phyloP scores from a whole-genome alignment of 108 stramenopile genomes.

The Cyclostephanos invisitatus region DNA sequence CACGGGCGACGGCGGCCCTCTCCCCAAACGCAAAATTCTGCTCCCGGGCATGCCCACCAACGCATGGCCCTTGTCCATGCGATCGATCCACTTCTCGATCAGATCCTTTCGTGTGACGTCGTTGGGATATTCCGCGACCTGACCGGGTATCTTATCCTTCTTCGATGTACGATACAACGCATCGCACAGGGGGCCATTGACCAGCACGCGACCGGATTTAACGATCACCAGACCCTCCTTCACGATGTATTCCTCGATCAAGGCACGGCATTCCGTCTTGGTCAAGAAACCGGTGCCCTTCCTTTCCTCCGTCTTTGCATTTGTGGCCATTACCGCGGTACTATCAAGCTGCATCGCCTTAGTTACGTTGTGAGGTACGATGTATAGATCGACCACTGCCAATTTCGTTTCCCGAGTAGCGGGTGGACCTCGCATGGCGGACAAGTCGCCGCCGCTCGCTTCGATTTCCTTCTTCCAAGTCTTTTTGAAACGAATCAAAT shows the following conservation, averaged over 20 bases:
- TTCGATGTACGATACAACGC: conserved; percentile 59
- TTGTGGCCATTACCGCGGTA: conserved; percentile 69
- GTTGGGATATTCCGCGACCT: conserved; percentile 37
- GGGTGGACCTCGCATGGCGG: conserved; percentile 8
- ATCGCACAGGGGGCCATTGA: conserved; percentile 85
- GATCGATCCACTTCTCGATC: conserved; percentile 46
- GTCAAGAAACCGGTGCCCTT: conserved; percentile 79
- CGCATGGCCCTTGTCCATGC: conserved; percentile 68
- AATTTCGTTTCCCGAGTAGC: conserved; percentile 41
- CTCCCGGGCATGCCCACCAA: conserved; percentile 82
- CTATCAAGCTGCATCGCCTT: conserved; percentile 52
- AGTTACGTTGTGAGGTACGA: conserved; percentile 61
- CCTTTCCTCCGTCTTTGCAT: conserved; percentile 78
- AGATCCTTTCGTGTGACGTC: conserved; percentile 65
- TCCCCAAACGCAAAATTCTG: conserved; percentile 51
- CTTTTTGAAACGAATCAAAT: conserved; percentile 37
- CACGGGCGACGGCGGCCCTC: conserved; percentile 65
- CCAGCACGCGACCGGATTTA: conserved; percentile 24
- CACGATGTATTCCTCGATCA: conserved; percentile 67
- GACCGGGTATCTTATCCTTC: conserved; percentile 31
- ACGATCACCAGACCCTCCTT: conserved; percentile 55
- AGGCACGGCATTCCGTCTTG: conserved; percentile 61
- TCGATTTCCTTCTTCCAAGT: conserved; percentile 41
- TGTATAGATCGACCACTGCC: conserved; percentile 66
- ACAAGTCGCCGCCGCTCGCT: conserved; percentile 14